Evolutionary conservation across 768 basidiomycete species (phyloP).

Genomic region (Suillus discolor): DNA sequence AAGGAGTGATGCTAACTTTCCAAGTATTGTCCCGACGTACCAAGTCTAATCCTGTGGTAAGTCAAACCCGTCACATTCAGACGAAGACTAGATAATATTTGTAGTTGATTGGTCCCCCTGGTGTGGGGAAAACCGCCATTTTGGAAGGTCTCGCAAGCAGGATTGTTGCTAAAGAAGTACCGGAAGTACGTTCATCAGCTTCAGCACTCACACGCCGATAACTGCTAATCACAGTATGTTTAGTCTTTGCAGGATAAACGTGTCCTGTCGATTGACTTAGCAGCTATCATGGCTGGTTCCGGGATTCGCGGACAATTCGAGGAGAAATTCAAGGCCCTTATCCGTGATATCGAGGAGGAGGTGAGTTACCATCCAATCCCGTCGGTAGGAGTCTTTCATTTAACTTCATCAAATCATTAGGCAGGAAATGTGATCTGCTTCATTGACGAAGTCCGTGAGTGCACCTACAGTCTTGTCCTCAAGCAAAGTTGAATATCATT

Average conservation of each 20-base stretch:
- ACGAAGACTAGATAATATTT: background rate
- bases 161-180: slow-evolving; percentile 88
- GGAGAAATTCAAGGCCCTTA: slow-evolving; percentile 87
- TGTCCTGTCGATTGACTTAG: slow-evolving; percentile 85
- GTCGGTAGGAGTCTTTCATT: slow-evolving; percentile 21
- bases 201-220: background rate
- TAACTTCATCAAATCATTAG: slow-evolving; percentile 28
- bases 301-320: slow-evolving; percentile 93
- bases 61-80: slow-evolving; percentile 21
- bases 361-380: slow-evolving; percentile 39
- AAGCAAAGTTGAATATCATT: background rate
- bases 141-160: slow-evolving; percentile 87
- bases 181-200: slow-evolving; percentile 58
- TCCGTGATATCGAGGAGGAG: slow-evolving; percentile 90
- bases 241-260: slow-evolving; percentile 86
- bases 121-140: slow-evolving; percentile 93
- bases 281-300: slow-evolving; percentile 85
- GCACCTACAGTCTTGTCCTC: background rate
- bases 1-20: background rate
- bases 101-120: slow-evolving; percentile 82
- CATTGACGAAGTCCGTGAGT: slow-evolving; percentile 92
- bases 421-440: slow-evolving; percentile 86
- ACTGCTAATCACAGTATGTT: slow-evolving; percentile 2
- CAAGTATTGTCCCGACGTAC: slow-evolving; percentile 84
- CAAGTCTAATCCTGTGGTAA: slow-evolving; percentile 88